Conservation (phyloP, 331 rosid genomes). For the Pyrus hybrid region DNA sequence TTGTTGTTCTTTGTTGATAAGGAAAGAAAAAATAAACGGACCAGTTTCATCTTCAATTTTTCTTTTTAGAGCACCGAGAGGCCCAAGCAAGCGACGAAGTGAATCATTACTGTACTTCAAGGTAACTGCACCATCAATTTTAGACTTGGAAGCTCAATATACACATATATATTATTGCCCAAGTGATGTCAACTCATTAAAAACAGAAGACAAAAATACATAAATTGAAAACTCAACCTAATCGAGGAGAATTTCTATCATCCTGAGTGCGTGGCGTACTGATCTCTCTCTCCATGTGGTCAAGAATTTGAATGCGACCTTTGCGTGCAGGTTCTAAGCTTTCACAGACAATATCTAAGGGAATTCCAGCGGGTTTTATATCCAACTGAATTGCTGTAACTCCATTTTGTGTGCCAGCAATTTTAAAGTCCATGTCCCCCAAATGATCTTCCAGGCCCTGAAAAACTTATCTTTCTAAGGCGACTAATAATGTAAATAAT, state of each 20-base stretch:
- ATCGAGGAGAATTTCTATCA: slow-evolving; percentile 51
- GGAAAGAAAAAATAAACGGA: slow-evolving; percentile 10
- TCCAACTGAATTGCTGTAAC: slow-evolving; percentile 90
- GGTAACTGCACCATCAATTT: slow-evolving; percentile 53
- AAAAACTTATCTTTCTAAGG: slow-evolving; percentile 5
- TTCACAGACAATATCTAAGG: slow-evolving; percentile 82
- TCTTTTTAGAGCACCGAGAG: slow-evolving; percentile 70
- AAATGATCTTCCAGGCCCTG: slow-evolving; percentile 98
- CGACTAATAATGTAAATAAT: background rate
- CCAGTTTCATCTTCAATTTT: slow-evolving; percentile 92
- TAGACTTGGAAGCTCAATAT: slow-evolving; percentile 15
- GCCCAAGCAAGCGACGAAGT: slow-evolving; percentile 84
- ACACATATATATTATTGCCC: background rate
- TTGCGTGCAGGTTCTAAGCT: slow-evolving; percentile 72
- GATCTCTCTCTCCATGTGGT: slow-evolving; percentile 78
- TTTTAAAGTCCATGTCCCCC: slow-evolving; percentile 97
- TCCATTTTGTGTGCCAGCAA: slow-evolving; percentile 84
- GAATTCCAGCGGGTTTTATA: slow-evolving; percentile 97
- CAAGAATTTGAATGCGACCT: slow-evolving; percentile 88
- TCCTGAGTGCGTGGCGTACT: slow-evolving; percentile 47
- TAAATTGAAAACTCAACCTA: slow-evolving; percentile 42
- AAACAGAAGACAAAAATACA: background rate
- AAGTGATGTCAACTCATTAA: slow-evolving; percentile 6
- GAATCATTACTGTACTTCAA: slow-evolving; percentile 75
- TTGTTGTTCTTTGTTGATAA: background rate